Evolutionary conservation across 192 early-diverging fungal species (phyloP), one percentile per base, ranked within the genome.

Genomic region (Coemansia sp.): DNA sequence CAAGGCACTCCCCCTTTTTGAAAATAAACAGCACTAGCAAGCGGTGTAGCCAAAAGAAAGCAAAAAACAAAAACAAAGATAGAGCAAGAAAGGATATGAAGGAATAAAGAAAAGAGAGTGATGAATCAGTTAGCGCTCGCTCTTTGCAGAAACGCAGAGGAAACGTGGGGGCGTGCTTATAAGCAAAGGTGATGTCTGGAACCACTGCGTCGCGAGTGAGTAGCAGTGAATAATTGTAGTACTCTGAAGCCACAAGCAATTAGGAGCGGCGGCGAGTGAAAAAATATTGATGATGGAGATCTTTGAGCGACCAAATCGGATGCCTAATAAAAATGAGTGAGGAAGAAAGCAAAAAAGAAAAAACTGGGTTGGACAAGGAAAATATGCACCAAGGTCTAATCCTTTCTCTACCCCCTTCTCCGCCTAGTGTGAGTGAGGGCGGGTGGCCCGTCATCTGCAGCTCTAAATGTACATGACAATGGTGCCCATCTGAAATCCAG

Each of bases 391-490:
- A 36, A 58, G 13, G 57, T 58, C 57, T 58, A 58, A 58, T 18
- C 22, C 50, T 27, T 11, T 24, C 24, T 7, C 15, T 20, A 16
- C 53, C 24, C 27, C 27, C 53, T 55, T 11, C 53, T 55, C 53
- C 53, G 53, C 57, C 57, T 58, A 18, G 57, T 34, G 33, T 50
- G 49, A 50, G 57, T 34, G 29, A 24, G 31, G 31, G 57, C 57
- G 57, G 27, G 57, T 58, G 57, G 57, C 57, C 57, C 57, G 33
- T 58, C 57, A 58, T 12, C 57, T 58, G 57, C 57, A 16, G 57
- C 57, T 58, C 27, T 58, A 58, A 58, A 58, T 34, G 9, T 33
- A 7, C 9, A n/a, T 10, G 49, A 50, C 49, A 50, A 50, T 50
- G 49, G 2, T 22, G n/a, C 24, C 49, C 49, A 50, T 50, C 49